phyloP scores from a whole-genome alignment of 805 yeast genomes.

The Sugiyamaella valdiviana region DNA sequence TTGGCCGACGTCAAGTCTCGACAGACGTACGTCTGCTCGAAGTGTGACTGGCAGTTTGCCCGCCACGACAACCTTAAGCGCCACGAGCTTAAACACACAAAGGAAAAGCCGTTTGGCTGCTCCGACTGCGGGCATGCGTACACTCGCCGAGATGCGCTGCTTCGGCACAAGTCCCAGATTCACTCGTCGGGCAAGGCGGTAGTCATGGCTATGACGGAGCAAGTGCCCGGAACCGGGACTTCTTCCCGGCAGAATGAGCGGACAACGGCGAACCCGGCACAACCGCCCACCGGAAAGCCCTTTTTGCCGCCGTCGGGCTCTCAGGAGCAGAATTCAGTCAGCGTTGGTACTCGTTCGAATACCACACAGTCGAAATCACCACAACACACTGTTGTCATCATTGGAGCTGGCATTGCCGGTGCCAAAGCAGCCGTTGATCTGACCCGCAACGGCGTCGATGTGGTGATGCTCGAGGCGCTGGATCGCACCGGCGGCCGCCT shows the following conservation, averaged over 20 bases:
- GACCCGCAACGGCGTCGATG: constrained; percentile 39
- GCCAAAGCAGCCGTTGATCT: constrained; percentile 62
- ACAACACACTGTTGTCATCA: constrained; percentile 35
- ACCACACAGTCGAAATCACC: background rate
- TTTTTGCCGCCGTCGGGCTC: no score
- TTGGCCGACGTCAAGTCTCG: background rate
- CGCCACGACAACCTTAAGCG: background rate
- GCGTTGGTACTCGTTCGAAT: background rate
- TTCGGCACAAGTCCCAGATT: background rate
- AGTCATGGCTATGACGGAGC: no score
- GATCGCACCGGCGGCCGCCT: constrained; percentile 66
- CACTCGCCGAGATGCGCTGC: background rate
- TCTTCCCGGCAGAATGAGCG: no score
- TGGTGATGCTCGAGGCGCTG: constrained; percentile 61
- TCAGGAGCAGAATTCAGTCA: background rate
- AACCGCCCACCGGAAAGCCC: no score
- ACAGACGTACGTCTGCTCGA: background rate
- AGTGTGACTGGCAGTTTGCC: background rate
- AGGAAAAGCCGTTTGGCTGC: background rate
- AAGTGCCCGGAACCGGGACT: no score
- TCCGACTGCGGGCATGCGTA: background rate
- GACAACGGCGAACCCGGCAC: no score
- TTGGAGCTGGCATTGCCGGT: constrained; percentile 80
- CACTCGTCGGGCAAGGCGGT: background rate
- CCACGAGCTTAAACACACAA: background rate